These are phyloP conservation scores for Erodium texanum DNA, from an alignment of 441 rosid genomes.

Conservation along the genomic window DNA sequence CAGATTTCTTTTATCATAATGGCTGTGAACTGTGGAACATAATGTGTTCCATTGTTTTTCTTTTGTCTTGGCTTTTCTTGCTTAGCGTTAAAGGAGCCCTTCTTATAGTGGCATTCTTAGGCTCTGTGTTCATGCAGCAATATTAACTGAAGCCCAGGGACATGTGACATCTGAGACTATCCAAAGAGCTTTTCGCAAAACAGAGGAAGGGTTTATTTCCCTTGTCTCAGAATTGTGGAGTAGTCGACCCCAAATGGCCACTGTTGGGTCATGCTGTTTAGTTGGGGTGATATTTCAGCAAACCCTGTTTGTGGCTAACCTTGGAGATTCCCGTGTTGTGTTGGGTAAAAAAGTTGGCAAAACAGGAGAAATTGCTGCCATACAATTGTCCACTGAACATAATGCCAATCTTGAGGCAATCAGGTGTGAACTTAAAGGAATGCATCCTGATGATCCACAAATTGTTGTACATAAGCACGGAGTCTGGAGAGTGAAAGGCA, in stretches of 20 bases:
- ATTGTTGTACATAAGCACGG: conserved; percentile 78
- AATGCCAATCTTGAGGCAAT: conserved; percentile 75
- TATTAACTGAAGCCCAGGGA: conserved; percentile 70
- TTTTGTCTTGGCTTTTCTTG: too few relatives aligned
- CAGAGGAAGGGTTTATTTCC: conserved; percentile 83
- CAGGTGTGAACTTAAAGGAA: conserved; percentile 56
- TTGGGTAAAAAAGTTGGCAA: conserved; percentile 69
- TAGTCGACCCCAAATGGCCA: conserved; percentile 76
- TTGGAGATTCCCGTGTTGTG: conserved; percentile 91
- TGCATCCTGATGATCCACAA: conserved; percentile 80
- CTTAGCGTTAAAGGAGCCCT: conserved; percentile 21
- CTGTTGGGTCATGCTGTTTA: conserved; percentile 94
- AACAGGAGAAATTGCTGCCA: conserved; percentile 68
- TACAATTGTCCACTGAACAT: conserved; percentile 82
- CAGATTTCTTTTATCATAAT: too few relatives aligned
- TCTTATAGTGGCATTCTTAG: conserved; percentile 70
- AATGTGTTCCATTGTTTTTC: too few relatives aligned
- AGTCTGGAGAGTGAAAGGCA: conserved; percentile 93
- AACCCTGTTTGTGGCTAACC: conserved; percentile 71
- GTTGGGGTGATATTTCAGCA: conserved; percentile 68
- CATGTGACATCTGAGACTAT: conserved; percentile 70
- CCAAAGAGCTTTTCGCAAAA: conserved; percentile 71
- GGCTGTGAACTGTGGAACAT: too few relatives aligned
- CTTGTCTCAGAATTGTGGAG: conserved; percentile 73
- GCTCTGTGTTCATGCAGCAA: conserved; percentile 52